A percentile compares a stretch with the other conserved stretches of the same genome.
Evolutionary conservation across 2,329 filamentous ascomycete species (phyloP).

Genomic region (Fusarium virguliforme): DNA sequence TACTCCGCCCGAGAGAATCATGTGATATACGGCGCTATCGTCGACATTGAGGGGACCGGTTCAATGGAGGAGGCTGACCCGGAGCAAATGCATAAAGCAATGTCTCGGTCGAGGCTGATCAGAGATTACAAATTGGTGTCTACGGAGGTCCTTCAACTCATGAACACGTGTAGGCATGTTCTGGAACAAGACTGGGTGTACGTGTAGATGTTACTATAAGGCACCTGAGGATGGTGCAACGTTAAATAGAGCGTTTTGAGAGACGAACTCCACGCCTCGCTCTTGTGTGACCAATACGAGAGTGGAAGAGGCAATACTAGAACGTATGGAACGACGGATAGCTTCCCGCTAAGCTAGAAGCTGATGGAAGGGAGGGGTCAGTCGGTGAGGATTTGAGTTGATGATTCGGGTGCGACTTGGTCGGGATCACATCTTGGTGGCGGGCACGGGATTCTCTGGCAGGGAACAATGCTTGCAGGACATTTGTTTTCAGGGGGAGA

Average conservation of each 20-base stretch:
- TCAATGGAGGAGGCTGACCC: not conserved
- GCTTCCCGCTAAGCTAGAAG: not conserved
- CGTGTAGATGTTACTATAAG: not conserved
- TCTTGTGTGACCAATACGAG: not conserved
- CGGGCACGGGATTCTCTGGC: not conserved
- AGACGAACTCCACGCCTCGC: not conserved
- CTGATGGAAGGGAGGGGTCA: not conserved
- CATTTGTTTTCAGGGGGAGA: not conserved
- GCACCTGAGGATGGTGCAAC: not conserved
- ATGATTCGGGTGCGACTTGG: not conserved
- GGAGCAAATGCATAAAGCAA: constrained; percentile 1
- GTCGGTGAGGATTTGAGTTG: not conserved
- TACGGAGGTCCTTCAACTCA: not conserved
- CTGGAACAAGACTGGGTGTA: not conserved
- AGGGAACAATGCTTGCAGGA: not conserved
- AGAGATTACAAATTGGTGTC: not conserved
- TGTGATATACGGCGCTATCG: not conserved
- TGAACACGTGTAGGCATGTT: not conserved
- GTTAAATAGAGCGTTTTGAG: not conserved
- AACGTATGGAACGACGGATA: not conserved
- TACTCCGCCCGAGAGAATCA: not conserved
- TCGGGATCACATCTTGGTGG: not conserved
- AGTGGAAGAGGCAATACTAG: not conserved
- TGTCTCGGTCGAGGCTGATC: not conserved
- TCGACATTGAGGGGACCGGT: not conserved